phyloP scores from a whole-genome alignment of 139 green algal genomes.

The Trebouxia sp. region DNA sequence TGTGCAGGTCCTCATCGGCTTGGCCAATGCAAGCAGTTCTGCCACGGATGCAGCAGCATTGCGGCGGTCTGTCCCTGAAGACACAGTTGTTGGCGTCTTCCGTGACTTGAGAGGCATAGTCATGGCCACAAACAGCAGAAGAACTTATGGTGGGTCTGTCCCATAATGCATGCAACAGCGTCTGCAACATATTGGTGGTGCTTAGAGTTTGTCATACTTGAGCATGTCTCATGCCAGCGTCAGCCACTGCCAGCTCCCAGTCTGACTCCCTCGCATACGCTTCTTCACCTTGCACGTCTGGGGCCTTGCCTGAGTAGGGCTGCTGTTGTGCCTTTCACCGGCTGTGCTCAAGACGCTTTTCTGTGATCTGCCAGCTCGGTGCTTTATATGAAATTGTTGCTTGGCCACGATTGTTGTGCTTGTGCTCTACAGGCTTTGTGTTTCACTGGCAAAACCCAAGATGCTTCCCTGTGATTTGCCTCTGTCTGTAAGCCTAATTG shows the following conservation, averaged over 20 bases:
- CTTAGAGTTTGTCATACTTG: no score
- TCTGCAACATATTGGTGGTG: not conserved
- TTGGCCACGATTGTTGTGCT: no score
- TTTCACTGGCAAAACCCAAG: slow-evolving; percentile 90
- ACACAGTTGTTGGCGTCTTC: slow-evolving; percentile 85
- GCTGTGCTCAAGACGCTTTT: no score
- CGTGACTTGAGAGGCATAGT: slow-evolving; percentile 93
- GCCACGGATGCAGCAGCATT: slow-evolving; percentile 50
- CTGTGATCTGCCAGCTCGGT: no score
- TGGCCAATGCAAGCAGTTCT: slow-evolving; percentile 50
- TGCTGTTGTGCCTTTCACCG: no score
- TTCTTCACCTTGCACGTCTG: no score
- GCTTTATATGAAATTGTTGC: no score
- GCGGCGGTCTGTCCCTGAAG: slow-evolving; percentile 56
- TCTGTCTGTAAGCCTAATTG: slow-evolving; percentile 36
- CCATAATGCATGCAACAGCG: not conserved
- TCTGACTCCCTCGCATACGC: no score
- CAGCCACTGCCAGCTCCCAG: no score
- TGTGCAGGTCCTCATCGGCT: slow-evolving; percentile 52
- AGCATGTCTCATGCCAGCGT: no score
- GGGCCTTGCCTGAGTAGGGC: no score
- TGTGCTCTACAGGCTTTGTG: slow-evolving; percentile 54
- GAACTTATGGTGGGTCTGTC: slow-evolving; percentile 70
- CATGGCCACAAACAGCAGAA: slow-evolving; percentile 81
- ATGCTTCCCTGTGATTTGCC: slow-evolving; percentile 67